Evolutionary conservation across 73 alveolate genomes (phyloP).

Genomic region (Paramecium caudatum): DNA sequence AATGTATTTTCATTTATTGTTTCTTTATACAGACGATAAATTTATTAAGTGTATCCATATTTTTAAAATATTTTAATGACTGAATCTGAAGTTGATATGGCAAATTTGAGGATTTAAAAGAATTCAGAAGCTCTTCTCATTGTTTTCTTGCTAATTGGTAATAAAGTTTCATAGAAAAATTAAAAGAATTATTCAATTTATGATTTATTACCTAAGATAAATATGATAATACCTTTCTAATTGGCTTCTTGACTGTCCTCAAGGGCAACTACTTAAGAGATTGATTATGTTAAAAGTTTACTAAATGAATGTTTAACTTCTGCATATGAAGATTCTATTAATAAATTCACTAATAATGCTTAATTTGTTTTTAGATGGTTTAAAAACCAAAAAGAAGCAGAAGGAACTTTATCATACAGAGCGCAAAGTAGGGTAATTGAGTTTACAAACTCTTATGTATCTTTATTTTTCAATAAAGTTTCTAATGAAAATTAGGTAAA

Average conservation of each 20-base stretch:
- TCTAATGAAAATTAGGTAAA: conserved; percentile 14
- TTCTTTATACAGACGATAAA: neutral
- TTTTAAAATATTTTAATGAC: neutral
- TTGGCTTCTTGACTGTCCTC: neutral
- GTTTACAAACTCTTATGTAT: conserved; percentile 36
- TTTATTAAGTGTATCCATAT: neutral
- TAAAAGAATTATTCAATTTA: neutral
- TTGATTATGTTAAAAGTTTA: neutral
- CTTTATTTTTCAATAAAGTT: conserved; percentile 40
- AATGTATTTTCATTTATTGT: neutral
- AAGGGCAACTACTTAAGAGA: neutral
- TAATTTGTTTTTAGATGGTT: neutral
- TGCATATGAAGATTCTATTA: neutral
- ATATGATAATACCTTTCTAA: neutral
- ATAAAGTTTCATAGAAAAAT: neutral
- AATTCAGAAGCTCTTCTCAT: conserved; percentile 51
- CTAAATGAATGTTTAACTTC: conserved; percentile 6
- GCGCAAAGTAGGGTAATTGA: neutral
- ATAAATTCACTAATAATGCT: neutral
- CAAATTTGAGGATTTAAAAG: conserved; percentile 2
- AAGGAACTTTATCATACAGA: conserved; percentile 12
- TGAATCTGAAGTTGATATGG: neutral
- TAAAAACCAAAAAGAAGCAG: conserved; percentile 64
- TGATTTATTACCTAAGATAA: neutral
- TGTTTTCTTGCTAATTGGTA: neutral